phyloP scores from a whole-genome alignment of 495 filamentous ascomycete species.

The Letharia lupina region DNA sequence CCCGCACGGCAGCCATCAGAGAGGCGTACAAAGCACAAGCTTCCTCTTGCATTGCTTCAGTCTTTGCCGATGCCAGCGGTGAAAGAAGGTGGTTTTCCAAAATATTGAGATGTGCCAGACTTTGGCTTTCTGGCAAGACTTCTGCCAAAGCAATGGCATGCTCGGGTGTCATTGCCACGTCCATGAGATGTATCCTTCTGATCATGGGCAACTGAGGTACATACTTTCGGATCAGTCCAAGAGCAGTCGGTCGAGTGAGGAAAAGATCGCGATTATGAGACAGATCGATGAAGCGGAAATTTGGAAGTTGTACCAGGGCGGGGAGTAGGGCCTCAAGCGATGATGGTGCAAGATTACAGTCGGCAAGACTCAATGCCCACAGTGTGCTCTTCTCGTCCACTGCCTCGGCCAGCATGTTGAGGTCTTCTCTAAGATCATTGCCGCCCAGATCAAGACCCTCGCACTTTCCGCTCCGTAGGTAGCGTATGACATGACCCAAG shows the following conservation, averaged over 20 bases:
- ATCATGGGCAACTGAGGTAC: slow-evolving; percentile 71
- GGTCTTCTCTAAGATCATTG: slow-evolving; percentile 66
- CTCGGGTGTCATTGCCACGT: slow-evolving; percentile 77
- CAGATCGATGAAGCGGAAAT: slow-evolving; percentile 83
- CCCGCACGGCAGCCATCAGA: slow-evolving; percentile 76
- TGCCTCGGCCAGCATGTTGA: slow-evolving; percentile 57
- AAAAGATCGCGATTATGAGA: slow-evolving; percentile 84
- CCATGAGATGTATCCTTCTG: slow-evolving; percentile 78
- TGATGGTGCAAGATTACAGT: slow-evolving; percentile 68
- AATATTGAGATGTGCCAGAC: slow-evolving; percentile 78
- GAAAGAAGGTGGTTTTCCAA: slow-evolving; percentile 70
- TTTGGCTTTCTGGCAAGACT: slow-evolving; percentile 75
- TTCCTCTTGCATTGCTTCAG: slow-evolving; percentile 74
- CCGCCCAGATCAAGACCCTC: slow-evolving; percentile 90
- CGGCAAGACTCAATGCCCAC: slow-evolving; percentile 77
- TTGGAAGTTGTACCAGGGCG: slow-evolving; percentile 57
- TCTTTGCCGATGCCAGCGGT: slow-evolving; percentile 56
- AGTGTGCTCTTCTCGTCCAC: slow-evolving; percentile 56
- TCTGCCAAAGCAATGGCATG: slow-evolving; percentile 87
- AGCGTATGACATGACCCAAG: slow-evolving; percentile 64
- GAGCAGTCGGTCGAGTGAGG: slow-evolving; percentile 59
- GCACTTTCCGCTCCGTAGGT: slow-evolving; percentile 63
- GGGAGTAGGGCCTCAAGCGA: slow-evolving; percentile 71
- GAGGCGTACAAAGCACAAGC: slow-evolving; percentile 91
- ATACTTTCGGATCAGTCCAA: slow-evolving; percentile 70